Conservation (phyloP, 2,329 filamentous ascomycete genomes). For the Proliferodiscus dingleyae region DNA sequence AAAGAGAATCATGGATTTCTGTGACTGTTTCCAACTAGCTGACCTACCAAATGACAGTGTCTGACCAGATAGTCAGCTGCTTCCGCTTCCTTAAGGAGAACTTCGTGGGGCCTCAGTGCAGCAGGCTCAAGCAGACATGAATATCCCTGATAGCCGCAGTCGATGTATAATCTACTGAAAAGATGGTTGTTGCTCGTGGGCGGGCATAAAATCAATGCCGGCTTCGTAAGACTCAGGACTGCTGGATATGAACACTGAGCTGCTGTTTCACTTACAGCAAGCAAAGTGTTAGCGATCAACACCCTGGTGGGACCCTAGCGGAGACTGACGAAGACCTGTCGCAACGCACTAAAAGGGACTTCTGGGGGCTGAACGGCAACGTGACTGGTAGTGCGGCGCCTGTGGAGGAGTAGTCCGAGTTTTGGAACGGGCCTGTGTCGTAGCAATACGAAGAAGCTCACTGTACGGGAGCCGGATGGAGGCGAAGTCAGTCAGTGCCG, state of each 20-base stretch:
- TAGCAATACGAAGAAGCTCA: too few species aligned
- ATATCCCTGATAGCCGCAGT: not conserved
- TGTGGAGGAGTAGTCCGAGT: too few species aligned
- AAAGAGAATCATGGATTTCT: not conserved
- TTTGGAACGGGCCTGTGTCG: too few species aligned
- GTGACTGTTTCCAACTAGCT: not conserved
- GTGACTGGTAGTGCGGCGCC: too few species aligned
- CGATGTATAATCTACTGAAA: not conserved
- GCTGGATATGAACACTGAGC: slow-evolving; percentile 1
- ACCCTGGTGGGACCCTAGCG: slow-evolving; percentile 11
- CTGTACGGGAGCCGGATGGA: not conserved
- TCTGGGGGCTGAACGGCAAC: not conserved
- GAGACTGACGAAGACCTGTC: slow-evolving; percentile 1
- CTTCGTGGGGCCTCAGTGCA: not conserved
- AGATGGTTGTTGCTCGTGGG: not conserved
- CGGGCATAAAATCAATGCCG: not conserved
- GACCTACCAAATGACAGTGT: slow-evolving; percentile 4
- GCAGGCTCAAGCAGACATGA: not conserved
- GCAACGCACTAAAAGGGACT: not conserved
- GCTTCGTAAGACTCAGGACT: not conserved
- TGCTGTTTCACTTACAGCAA: slow-evolving; percentile 16
- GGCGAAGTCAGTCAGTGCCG: not conserved
- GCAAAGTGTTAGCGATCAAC: slow-evolving; percentile 16
- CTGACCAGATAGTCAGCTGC: slow-evolving; percentile 11
- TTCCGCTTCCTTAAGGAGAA: not conserved